These are phyloP conservation scores for Diplodia mutila DNA, from an alignment of 2,329 filamentous ascomycete species.

Conservation along the genomic window DNA sequence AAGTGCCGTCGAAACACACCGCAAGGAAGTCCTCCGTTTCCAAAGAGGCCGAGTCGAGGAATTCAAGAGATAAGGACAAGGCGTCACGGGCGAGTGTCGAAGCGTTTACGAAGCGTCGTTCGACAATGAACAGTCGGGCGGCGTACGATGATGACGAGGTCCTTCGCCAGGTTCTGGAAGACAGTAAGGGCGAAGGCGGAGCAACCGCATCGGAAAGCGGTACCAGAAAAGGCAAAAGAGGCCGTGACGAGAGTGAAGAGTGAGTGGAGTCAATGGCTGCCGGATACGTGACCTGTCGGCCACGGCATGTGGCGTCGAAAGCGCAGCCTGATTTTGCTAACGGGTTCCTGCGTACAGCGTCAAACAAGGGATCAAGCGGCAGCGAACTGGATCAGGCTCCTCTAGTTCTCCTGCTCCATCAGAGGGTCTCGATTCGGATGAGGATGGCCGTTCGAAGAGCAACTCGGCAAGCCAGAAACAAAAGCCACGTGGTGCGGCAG, in stretches of 20 bases:
- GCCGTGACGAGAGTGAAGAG: slow-evolving; percentile 92
- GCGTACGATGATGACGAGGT: slow-evolving; percentile 96
- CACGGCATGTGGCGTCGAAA: background rate
- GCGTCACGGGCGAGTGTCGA: slow-evolving; percentile 58
- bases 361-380: slow-evolving; percentile 74
- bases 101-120: slow-evolving; percentile 77
- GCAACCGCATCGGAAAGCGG: slow-evolving; percentile 58
- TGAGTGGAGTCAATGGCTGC: slow-evolving; percentile 55
- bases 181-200: slow-evolving; percentile 81
- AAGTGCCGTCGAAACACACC: slow-evolving; percentile 51
- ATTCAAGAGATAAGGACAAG: slow-evolving; percentile 60
- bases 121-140: slow-evolving; percentile 96
- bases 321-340: background rate
- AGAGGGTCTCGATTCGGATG: slow-evolving; percentile 69
- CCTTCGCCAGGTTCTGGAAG: slow-evolving; percentile 85
- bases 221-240: slow-evolving; percentile 74
- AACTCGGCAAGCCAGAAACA: slow-evolving; percentile 45
- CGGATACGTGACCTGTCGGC: background rate
- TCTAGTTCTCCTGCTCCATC: slow-evolving; percentile 24
- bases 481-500: slow-evolving; percentile 52
- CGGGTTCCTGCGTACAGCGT: slow-evolving; percentile 57
- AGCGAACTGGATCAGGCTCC: slow-evolving; percentile 67
- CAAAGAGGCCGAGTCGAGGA: slow-evolving; percentile 62
- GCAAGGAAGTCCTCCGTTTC: slow-evolving; percentile 68
- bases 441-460: slow-evolving; percentile 57